Evolutionary conservation across 192 early-diverging fungal species (phyloP).

Genomic region (Geosiphon pyriformis): DNA sequence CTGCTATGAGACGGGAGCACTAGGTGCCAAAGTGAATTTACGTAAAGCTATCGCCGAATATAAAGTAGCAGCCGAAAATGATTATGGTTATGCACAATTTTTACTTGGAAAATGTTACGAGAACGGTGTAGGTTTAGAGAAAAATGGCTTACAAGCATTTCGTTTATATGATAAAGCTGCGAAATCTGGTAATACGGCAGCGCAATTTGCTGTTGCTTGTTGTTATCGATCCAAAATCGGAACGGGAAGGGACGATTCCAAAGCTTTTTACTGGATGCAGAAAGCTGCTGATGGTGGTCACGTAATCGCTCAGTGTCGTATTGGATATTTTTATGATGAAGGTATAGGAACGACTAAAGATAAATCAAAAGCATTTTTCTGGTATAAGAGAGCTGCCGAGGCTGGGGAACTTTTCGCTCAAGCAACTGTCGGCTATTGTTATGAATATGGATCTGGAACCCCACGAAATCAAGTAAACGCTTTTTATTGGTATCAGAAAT

Average conservation of each 20-base stretch:
- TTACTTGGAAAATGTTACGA: constrained; percentile 1
- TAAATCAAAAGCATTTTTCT: constrained; percentile 1
- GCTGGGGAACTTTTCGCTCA: constrained; percentile 2
- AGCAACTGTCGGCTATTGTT: constrained; percentile 2
- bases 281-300: constrained; percentile 11
- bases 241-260: neutral
- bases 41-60: neutral
- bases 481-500: neutral
- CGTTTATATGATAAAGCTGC: neutral
- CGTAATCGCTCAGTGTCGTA: neutral
- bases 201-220: neutral
- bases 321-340: constrained; percentile 8
- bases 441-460: constrained; percentile 4
- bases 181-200: neutral
- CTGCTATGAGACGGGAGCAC: neutral
- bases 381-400: constrained; percentile 8
- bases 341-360: neutral
- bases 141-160: neutral
- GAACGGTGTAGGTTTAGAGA: neutral
- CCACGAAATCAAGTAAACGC: neutral
- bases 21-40: neutral
- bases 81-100: neutral
- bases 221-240: neutral
- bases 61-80: neutral
- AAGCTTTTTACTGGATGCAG: constrained; percentile 1